A percentile compares a stretch with the other conserved stretches of the same genome.
phyloP scores from a whole-genome alignment of 148 eudicot genomes.

The Silene conica region DNA sequence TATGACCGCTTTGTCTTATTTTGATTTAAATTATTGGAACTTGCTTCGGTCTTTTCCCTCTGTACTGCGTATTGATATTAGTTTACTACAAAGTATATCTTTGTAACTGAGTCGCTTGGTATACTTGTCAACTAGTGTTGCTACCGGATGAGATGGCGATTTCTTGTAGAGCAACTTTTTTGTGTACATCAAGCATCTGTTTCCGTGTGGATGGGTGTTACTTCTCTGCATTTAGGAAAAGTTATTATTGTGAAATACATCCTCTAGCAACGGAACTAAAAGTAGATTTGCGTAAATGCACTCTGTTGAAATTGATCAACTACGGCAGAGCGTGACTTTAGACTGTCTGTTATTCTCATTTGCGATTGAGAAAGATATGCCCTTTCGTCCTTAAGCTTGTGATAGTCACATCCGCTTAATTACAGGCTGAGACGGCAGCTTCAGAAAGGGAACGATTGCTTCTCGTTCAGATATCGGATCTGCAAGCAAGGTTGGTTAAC shows the following conservation, averaged over 20 bases:
- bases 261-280: neutral
- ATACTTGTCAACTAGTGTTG: conserved; percentile 1
- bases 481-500: conserved; percentile 67
- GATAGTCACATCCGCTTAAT: conserved; percentile 13
- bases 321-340: neutral
- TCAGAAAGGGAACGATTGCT: conserved; percentile 81
- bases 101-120: neutral
- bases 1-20: neutral
- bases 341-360: neutral
- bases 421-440: conserved; percentile 62
- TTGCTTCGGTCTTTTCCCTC: neutral
- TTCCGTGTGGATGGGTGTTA: neutral
- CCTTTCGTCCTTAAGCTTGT: neutral
- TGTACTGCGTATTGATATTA: neutral
- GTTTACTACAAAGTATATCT: neutral
- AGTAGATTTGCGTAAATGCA: neutral
- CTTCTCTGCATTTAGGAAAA: neutral
- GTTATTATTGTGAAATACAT: neutral
- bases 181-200: neutral
- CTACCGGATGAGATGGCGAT: neutral
- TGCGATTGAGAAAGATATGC: neutral
- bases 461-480: conserved; percentile 69
- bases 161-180: neutral
- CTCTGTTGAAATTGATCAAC: neutral
- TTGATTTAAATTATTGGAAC: neutral